These are phyloP conservation scores for Zygnema cylindricum DNA, from an alignment of 139 green algal genomes.

Conservation along the genomic window DNA sequence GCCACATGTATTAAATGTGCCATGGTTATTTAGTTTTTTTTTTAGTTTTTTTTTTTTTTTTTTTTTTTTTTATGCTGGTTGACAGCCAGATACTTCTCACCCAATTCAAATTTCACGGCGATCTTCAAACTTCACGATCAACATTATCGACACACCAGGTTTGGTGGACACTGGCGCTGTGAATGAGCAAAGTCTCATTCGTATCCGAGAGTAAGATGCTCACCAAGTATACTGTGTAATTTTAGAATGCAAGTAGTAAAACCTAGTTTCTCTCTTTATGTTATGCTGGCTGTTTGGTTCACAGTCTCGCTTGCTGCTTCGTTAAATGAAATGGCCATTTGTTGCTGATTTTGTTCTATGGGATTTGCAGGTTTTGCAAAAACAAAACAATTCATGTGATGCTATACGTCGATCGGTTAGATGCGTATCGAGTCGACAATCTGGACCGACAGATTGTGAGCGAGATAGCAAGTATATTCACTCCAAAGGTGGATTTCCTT, in stretches of 20 bases:
- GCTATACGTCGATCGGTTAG: constrained; percentile 78
- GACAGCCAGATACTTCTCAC: constrained; percentile 63
- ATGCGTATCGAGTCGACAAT: constrained; percentile 76
- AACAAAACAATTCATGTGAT: constrained; percentile 70
- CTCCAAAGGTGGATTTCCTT: background rate
- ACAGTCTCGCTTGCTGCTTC: no score
- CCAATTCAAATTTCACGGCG: constrained; percentile 63
- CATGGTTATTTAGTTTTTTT: no score
- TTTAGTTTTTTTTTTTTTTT: no score
- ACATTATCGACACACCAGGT: constrained; percentile 79
- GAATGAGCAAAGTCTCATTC: constrained; percentile 48
- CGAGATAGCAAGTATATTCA: background rate
- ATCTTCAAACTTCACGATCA: constrained; percentile 71
- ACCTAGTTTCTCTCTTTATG: no score
- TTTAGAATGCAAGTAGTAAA: no score
- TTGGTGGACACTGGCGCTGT: constrained; percentile 73
- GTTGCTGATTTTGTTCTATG: no score
- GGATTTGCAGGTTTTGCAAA: constrained; percentile 26
- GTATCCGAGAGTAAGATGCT: constrained; percentile 40
- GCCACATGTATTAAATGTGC: no score
- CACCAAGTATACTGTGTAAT: no score
- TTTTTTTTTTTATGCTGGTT: no score
- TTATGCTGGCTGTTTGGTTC: no score
- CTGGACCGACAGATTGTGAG: constrained; percentile 55
- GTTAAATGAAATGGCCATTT: no score